A percentile compares a stretch with the other conserved stretches of the same genome.
phyloP scores from a whole-genome alignment of 768 basidiomycete genomes.

The Naganishia vaughanmartiniae region DNA sequence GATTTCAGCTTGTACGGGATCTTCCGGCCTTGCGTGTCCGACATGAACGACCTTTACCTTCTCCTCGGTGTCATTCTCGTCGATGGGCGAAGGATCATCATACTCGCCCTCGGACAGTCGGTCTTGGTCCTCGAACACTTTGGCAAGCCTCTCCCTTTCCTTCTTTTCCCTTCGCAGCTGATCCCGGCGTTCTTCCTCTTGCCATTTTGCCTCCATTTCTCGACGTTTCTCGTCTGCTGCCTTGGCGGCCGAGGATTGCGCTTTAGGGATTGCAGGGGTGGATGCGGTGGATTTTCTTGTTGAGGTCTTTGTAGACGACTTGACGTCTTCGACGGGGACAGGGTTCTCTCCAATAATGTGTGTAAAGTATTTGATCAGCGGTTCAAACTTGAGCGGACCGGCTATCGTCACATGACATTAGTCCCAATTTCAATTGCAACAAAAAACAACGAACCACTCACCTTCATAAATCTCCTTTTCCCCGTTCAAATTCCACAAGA shows the following conservation, averaged over 20 bases:
- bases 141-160: conserved; percentile 30
- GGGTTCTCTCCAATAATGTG: conserved; percentile 53
- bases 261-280: conserved; percentile 26
- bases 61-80: not conserved
- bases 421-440: not conserved
- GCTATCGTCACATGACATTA: conserved; percentile 7
- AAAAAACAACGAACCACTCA: conserved; percentile 42
- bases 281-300: not conserved
- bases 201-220: conserved; percentile 39
- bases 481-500: conserved; percentile 67
- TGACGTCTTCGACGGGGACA: conserved; percentile 54
- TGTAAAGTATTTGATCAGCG: conserved; percentile 70
- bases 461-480: conserved; percentile 68
- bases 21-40: conserved; percentile 7
- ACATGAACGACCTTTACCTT: conserved; percentile 13
- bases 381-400: conserved; percentile 73
- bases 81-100: conserved; percentile 10
- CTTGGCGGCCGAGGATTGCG: conserved; percentile 18
- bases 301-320: not conserved
- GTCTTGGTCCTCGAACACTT: conserved; percentile 22
- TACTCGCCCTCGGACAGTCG: conserved; percentile 22
- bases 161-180: conserved; percentile 38
- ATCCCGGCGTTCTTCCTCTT: conserved; percentile 46
- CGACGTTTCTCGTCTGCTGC: conserved; percentile 25
- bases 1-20: conserved; percentile 17